phyloP scores from a whole-genome alignment of 257 asterid species.

The Haberlea rhodopensis region DNA sequence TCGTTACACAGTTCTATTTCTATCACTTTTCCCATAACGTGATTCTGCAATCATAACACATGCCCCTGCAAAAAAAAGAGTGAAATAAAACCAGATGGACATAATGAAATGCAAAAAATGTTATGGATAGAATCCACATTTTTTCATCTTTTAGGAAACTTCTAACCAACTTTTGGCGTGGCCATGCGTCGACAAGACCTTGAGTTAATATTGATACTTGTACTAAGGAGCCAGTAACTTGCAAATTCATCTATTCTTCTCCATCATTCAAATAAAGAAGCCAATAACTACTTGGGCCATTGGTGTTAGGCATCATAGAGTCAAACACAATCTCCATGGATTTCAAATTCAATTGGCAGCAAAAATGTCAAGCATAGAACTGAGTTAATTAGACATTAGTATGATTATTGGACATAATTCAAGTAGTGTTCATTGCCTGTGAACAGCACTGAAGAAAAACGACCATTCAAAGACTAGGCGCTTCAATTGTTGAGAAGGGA shows the following conservation, averaged over 20 bases:
- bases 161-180: not conserved
- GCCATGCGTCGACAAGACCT: too few relatives aligned
- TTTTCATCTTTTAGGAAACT: not conserved
- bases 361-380: not conserved
- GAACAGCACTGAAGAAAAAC: not conserved
- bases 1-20: too few relatives aligned
- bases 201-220: too few relatives aligned
- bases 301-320: not conserved
- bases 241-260: too few relatives aligned
- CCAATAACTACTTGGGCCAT: slow-evolving; percentile 3
- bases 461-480: not conserved
- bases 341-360: not conserved
- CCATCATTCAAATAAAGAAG: slow-evolving; percentile 15
- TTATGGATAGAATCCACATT: slow-evolving; percentile 11
- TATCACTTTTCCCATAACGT: too few relatives aligned
- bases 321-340: not conserved
- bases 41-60: too few relatives aligned
- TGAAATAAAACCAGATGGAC: not conserved
- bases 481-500: not conserved
- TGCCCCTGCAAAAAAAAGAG: slow-evolving; percentile 62
- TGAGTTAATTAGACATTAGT: not conserved
- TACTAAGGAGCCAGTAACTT: too few relatives aligned
- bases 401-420: not conserved
- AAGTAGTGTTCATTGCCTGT: not conserved
- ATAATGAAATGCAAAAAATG: slow-evolving; percentile 13